phyloP scores from a whole-genome alignment of 257 asterid genomes.

The Marsdenia floribunda region DNA sequence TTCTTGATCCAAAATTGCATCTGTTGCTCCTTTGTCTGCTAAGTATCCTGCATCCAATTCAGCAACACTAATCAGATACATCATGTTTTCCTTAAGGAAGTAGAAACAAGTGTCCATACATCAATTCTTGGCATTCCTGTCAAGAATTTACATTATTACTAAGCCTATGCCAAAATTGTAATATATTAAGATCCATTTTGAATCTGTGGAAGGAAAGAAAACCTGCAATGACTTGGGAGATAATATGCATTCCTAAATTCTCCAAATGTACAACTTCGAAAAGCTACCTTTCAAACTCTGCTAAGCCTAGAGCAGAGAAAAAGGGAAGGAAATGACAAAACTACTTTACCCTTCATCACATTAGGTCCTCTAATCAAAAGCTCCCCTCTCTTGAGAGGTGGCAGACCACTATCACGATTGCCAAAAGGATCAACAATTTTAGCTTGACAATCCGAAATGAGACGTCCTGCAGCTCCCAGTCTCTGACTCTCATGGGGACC shows the following conservation, averaged over 20 bases:
- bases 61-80: neutral
- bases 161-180: neutral
- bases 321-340: neutral
- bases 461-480: constrained; percentile 47
- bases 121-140: neutral
- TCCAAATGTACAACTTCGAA: neutral
- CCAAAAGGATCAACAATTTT: constrained; percentile 41
- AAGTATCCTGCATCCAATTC: constrained; percentile 37
- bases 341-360: constrained; percentile 49
- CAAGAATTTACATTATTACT: neutral
- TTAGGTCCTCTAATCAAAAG: constrained; percentile 55
- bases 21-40: constrained; percentile 50
- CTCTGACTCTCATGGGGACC: constrained; percentile 29
- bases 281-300: neutral
- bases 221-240: too few relatives aligned
- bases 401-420: constrained; percentile 34
- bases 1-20: constrained; percentile 40
- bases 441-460: constrained; percentile 31
- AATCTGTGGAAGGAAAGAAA: neutral
- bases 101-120: neutral
- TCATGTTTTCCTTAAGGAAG: neutral
- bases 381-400: constrained; percentile 53
- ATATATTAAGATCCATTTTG: neutral
- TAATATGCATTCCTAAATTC: neutral
- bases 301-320: neutral